Conservation (phyloP, 805 yeast species). For the Candida patagonica region DNA sequence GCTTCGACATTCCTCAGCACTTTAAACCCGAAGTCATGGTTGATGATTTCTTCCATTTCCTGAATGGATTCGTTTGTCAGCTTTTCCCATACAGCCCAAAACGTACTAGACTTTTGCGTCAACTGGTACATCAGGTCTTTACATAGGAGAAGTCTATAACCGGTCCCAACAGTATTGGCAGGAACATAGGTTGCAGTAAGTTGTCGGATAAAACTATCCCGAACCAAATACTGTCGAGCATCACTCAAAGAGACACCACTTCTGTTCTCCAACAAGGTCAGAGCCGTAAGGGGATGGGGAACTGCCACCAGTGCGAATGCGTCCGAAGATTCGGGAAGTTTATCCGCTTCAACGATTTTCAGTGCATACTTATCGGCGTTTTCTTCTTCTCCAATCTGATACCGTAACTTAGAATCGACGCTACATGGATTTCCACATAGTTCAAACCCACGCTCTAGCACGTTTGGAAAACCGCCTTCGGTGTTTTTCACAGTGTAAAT, state of each 20-base stretch:
- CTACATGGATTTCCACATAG: slow-evolving; percentile 15
- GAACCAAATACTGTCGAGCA: slow-evolving; percentile 5
- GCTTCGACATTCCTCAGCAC: too few relatives aligned
- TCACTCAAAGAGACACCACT: slow-evolving; percentile 7
- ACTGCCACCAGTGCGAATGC: slow-evolving; percentile 12
- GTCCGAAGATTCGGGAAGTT: slow-evolving; percentile 6
- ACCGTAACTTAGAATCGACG: background rate
- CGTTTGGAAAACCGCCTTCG: background rate
- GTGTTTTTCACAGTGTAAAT: background rate
- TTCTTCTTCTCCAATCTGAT: background rate
- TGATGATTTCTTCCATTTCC: slow-evolving; percentile 6
- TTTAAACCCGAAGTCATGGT: slow-evolving; percentile 17
- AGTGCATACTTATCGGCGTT: background rate
- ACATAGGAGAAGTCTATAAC: slow-evolving; percentile 10
- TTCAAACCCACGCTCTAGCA: slow-evolving; percentile 1
- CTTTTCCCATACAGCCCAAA: slow-evolving; percentile 16
- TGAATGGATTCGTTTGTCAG: slow-evolving; percentile 3
- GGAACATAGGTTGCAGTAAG: slow-evolving; percentile 13
- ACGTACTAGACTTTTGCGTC: slow-evolving; percentile 8
- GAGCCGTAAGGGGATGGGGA: slow-evolving; percentile 15
- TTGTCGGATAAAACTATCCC: slow-evolving; percentile 8
- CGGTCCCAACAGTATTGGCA: slow-evolving; percentile 8
- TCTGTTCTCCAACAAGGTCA: slow-evolving; percentile 9
- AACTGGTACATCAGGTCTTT: slow-evolving; percentile 15
- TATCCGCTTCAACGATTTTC: background rate